Conservation (phyloP, 805 yeast genomes). For the Wickerhamomyces pijperi region DNA sequence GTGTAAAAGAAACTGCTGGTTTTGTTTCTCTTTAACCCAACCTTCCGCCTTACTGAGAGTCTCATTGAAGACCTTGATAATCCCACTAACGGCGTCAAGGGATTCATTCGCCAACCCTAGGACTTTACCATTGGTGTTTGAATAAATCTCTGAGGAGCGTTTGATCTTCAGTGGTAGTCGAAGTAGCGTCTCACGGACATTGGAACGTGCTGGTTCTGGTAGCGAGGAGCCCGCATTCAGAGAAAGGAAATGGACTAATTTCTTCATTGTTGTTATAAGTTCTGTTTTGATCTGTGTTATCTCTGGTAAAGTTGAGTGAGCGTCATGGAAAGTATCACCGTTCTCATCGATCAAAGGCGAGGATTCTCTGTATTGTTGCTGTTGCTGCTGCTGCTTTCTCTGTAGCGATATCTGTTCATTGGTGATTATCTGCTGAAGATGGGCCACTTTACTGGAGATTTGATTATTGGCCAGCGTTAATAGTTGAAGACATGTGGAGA, state of each 20-base stretch:
- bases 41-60: conserved; percentile 76
- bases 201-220: conserved; percentile 69
- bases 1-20: too few relatives aligned
- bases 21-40: conserved; percentile 54
- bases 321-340: conserved; percentile 24
- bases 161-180: conserved; percentile 61
- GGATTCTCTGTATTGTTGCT: background rate
- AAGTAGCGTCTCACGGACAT: conserved; percentile 70
- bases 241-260: conserved; percentile 76
- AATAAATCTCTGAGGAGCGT: conserved; percentile 9
- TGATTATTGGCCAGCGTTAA: conserved; percentile 73
- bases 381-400: too few relatives aligned
- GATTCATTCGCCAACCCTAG: conserved; percentile 82
- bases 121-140: conserved; percentile 54
- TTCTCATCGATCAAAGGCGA: conserved; percentile 7
- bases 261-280: conserved; percentile 79
- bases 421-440: conserved; percentile 45
- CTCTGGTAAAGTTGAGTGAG: conserved; percentile 8
- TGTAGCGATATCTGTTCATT: conserved; percentile 25
- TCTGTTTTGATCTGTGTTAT: conserved; percentile 55
- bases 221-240: conserved; percentile 69
- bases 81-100: conserved; percentile 68
- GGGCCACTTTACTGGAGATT: conserved; percentile 53
- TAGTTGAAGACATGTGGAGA: conserved; percentile 71
- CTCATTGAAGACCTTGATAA: conserved; percentile 76